Conservation (phyloP, 1,284 basidiomycete species). For the Mycena sp. region DNA sequence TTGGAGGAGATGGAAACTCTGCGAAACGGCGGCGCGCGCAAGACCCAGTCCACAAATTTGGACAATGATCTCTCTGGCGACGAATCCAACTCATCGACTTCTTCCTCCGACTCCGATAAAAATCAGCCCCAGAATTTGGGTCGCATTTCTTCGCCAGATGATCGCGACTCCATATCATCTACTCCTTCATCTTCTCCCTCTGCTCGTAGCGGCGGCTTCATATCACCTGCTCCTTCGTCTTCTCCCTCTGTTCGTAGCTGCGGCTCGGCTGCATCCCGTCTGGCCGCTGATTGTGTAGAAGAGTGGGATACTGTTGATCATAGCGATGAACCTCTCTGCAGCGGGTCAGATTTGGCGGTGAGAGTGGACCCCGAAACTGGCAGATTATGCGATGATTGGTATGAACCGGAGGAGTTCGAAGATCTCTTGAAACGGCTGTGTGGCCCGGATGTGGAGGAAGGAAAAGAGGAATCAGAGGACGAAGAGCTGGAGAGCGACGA, state of each 20-base stretch:
- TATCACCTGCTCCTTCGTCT: not conserved
- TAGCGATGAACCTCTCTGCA: not conserved
- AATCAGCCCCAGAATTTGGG: no score
- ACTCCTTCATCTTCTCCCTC: not conserved
- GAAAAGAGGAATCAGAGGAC: not conserved
- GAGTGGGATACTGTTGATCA: not conserved
- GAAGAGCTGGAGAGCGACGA: slow-evolving; percentile 6
- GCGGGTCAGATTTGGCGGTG: not conserved
- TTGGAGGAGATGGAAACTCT: not conserved
- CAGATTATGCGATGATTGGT: not conserved
- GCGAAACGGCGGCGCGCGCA: not conserved
- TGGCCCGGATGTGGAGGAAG: not conserved
- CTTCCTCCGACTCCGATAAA: not conserved
- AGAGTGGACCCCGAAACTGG: not conserved
- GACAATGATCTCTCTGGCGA: no score
- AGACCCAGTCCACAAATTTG: no score
- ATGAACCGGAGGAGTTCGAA: not conserved
- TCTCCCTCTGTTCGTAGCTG: not conserved
- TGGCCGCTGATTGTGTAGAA: not conserved
- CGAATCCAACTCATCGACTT: not conserved
- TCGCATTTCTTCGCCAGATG: no score
- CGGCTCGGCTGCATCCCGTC: not conserved
- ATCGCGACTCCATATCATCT: not conserved
- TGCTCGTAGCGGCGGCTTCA: not conserved
- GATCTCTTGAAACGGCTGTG: not conserved